Evolutionary conservation across 1,284 basidiomycete genomes (phyloP), one percentile per base, ranked within the genome.

Genomic region (Cutaneotrichosporon daszewskae): DNA sequence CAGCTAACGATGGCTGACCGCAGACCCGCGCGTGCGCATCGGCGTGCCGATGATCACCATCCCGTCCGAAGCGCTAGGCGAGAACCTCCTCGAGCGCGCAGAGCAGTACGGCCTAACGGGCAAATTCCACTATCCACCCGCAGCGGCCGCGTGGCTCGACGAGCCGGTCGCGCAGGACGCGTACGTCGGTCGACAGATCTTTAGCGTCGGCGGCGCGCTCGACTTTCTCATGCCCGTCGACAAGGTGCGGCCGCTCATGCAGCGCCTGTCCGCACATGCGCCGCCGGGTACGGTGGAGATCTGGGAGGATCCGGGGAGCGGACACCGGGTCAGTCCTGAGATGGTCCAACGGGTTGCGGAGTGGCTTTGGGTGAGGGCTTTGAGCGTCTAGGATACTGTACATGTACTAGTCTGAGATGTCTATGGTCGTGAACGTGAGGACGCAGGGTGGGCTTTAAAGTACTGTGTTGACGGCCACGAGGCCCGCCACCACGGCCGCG

Each of bases 131-230:
- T 26, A 37, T 20, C 26, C 10, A 9, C 14, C 32, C 12, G 27
- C 26, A 4, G 32, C 20, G 24, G 7, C 4, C 14, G 35, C 25
- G 18, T 46, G 29, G 28, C 32, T 40, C 12, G 82, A 84, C 3
- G 11, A 20, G 3, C 50, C 66, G 6, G 26, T 43, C 20, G 45
- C n/a, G n/a, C n/a, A 64, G 55, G 37, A 49, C 22, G 79, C 80
- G 2, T 87, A 84, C 64, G 47, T 74, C 2, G 79, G 77, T 1
- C 85, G 85, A 69, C 79, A 78, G 58, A 76, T 88, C 14, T 72
- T 87, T 4, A 78, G 83, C 1, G 64, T 87, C 4, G 80, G 80
- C 2, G 85, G 74, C 0, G 55, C 31, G 23, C 57, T 59, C 4
- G 74, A 75, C 49, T 49, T 35, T n/a, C 44, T 66, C 27, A 58